These are phyloP conservation scores for Pisolithus microcarpus DNA, from an alignment of 768 basidiomycete species.

Conservation along the genomic window DNA sequence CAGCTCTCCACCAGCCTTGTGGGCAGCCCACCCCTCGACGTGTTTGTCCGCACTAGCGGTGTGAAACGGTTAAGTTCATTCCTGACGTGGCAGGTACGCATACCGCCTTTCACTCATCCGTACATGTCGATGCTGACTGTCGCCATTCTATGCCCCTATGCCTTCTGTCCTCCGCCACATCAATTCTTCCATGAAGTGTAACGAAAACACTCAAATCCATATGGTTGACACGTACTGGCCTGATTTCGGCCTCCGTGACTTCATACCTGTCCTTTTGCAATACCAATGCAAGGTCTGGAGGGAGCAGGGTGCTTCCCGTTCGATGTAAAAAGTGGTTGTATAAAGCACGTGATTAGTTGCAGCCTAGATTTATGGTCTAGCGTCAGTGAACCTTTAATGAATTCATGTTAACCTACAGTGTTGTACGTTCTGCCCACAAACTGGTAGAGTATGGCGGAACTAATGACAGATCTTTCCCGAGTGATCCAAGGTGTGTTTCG, in stretches of 20 bases:
- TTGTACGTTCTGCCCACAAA: too few relatives aligned
- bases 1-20: conserved; percentile 59
- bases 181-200: conserved; percentile 36
- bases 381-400: too few relatives aligned
- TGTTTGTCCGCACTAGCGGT: conserved; percentile 87
- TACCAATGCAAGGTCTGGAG: conserved; percentile 76
- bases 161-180: too few relatives aligned
- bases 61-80: conserved; percentile 63
- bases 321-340: too few relatives aligned
- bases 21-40: conserved; percentile 76
- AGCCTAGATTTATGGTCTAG: too few relatives aligned
- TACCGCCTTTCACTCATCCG: not conserved
- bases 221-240: conserved; percentile 88
- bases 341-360: too few relatives aligned
- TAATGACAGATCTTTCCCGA: too few relatives aligned
- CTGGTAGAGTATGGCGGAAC: too few relatives aligned
- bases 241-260: conserved; percentile 79
- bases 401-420: too few relatives aligned
- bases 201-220: conserved; percentile 80
- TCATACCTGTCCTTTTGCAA: conserved; percentile 80
- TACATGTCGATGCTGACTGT: not conserved
- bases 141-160: not conserved
- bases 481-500: too few relatives aligned
- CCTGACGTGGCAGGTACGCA: conserved; percentile 88
- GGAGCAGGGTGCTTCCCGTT: too few relatives aligned